Conservation (phyloP, 169 alveolate species). For the Neospora caninum region DNA sequence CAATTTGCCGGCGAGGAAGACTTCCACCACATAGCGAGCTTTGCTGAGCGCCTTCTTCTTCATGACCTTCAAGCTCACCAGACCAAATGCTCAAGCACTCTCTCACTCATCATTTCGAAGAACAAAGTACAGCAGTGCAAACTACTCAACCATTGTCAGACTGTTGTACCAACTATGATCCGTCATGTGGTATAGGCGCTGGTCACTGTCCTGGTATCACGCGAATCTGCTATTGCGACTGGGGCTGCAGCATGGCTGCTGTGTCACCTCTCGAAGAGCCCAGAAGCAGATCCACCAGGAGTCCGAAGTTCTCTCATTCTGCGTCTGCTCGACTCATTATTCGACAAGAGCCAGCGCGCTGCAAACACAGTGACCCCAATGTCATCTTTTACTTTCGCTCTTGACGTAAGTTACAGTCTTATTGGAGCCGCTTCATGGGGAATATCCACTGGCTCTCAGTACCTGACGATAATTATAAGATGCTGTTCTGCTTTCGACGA, state of each 20-base stretch:
- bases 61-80: slow-evolving; percentile 6
- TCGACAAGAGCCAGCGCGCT: not conserved
- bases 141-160: not conserved
- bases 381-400: not conserved
- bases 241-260: not conserved
- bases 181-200: not conserved
- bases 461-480: not conserved
- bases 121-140: not conserved
- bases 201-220: not conserved
- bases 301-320: not conserved
- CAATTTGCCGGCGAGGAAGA: not conserved
- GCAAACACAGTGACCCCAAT: not conserved
- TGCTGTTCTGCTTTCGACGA: not conserved
- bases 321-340: not conserved
- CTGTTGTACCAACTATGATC: no score
- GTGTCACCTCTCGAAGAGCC: not conserved
- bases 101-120: not conserved
- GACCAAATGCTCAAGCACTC: not conserved
- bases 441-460: not conserved
- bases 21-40: not conserved
- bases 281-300: not conserved
- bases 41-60: not conserved
- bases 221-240: not conserved
- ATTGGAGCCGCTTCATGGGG: not conserved
- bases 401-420: not conserved